Evolutionary conservation across 2,329 filamentous ascomycete genomes (phyloP), one percentile per base, ranked within the genome.

Genomic region (Bipolaris gigantea): DNA sequence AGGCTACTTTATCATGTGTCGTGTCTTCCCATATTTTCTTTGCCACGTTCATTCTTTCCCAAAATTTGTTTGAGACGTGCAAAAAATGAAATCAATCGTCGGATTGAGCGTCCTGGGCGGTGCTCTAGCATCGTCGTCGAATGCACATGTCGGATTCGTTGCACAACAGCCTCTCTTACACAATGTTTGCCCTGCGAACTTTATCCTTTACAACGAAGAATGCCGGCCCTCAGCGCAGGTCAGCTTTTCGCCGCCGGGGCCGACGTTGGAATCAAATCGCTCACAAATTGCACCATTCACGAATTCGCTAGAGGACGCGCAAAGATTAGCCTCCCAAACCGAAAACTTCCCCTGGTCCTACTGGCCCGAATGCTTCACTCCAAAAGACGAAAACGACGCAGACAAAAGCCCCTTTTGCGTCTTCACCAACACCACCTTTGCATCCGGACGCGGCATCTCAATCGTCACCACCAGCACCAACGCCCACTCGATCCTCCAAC

Each of bases 331-430:
- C 7, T 56, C 63, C 30, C 44, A 61, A 34, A 18, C 53, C 6
- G 44, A 56, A 7, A 47, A 69, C 39, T 71, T 70, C 35, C 70
- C 68, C 2, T 73, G 71, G 71, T 67, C 69, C 0, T 69, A 65
- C 44, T 68, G 65, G 64, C 71, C 71, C 0, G 62, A 72, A 49
- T 73, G 71, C 46, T 73, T 66, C 45, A 58, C 66, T 1, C 68
- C 57, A 25, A 64, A 68, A 15, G 51, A 68, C 18, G 68, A 58
- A 25, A 63, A 68, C 9, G 51, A 68, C 18, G 9, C 25, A 2
- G 62, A 53, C 13, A 39, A 56, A 21, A 65, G 69, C 4, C 63
- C 70, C 1, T 62, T 66, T 30, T 73, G 71, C 47, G 61, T 70
- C 32, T 73, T 72, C 55, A 64, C 56, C 39, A 53, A 67, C 39